These are phyloP conservation scores for Kalmusia sp. DNA, from an alignment of 2,329 filamentous ascomycete species.

Conservation along the genomic window DNA sequence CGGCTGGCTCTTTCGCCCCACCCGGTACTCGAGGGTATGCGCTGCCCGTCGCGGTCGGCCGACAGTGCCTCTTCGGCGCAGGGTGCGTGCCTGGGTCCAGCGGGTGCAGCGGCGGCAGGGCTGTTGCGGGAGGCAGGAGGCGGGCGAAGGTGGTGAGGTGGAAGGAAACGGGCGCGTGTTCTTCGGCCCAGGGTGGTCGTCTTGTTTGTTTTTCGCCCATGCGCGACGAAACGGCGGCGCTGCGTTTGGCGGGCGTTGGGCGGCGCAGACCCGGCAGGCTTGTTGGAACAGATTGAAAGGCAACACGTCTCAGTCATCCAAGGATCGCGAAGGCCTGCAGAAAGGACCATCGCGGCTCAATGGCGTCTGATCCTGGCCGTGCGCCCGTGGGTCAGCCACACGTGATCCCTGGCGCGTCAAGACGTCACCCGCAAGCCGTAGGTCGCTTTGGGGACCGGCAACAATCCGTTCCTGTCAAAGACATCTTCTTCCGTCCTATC, in stretches of 20 bases:
- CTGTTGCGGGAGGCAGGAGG: neutral
- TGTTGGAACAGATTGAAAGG: neutral
- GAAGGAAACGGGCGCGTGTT: constrained; percentile 7
- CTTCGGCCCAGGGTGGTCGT: constrained; percentile 1
- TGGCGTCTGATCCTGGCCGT: constrained; percentile 9
- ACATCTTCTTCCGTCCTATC: neutral
- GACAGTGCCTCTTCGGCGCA: neutral
- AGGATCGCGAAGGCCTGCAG: constrained; percentile 1
- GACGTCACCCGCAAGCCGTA: too few relatives aligned
- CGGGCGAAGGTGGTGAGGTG: constrained; percentile 5
- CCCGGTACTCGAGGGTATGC: constrained; percentile 13
- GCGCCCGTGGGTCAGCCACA: constrained; percentile 2
- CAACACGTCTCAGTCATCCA: constrained; percentile 1
- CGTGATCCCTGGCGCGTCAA: neutral
- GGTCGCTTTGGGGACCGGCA: too few relatives aligned
- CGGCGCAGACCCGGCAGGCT: neutral
- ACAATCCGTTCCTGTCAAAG: too few relatives aligned
- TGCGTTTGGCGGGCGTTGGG: constrained; percentile 3
- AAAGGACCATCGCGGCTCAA: constrained; percentile 15
- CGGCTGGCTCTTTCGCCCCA: constrained; percentile 10
- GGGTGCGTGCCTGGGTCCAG: neutral
- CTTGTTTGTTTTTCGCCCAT: constrained; percentile 19
- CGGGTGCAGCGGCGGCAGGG: neutral
- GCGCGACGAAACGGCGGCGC: constrained; percentile 15
- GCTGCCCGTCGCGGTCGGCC: constrained; percentile 9